Evolutionary conservation across 805 yeast genomes (phyloP), one percentile per base, ranked within the genome.

Genomic region (Saturnispora sekii): DNA sequence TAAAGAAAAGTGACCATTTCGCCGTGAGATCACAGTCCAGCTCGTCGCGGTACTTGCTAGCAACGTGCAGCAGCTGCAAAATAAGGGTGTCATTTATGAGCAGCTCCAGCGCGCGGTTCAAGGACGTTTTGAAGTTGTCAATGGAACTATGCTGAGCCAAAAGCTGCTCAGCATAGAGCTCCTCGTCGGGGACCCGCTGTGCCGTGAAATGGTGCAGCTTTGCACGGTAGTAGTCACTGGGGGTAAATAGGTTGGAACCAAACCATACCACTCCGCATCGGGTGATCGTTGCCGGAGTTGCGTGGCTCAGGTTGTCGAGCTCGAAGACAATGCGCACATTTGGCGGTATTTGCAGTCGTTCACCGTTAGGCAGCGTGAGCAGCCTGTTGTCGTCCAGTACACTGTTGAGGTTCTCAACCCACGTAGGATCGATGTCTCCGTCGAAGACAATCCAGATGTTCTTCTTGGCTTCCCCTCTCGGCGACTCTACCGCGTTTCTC

Each of bases 201-300:
- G 44, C 32, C 47, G 50, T 30, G 17, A 58, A 51, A n/a, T 47
- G 48, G 11, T 36, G 38, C 3, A 58, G 11, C 16, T 43, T 32
- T 6, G 48, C 46, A 5, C 41, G 30, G 15, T 52, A 51, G 17
- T 51, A 14, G 21, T 47, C 51, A 14, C 32, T 32, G 7, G 38
- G 9, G n/a, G 28, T 40, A 37, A 49, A 49, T 9, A 56, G 26
- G 2, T 42, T 28, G 2, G 56, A 53, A n/a, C 77, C 79, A 52
- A 85, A 64, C 81, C 88, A 84, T 1, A 89, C 67, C 74, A 90
- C 79, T 3, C 95, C 96, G 68, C 97, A 89, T 59, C 97, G 74
- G 61, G 93, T 85, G 18, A 90, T 74, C 0, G 97, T 90, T 0
- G 97, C 97, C 0, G 86, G 86, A 0, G 97, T 90, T 0, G 95